phyloP scores from a whole-genome alignment of 2,329 filamentous ascomycete genomes.

The Trichoderma atroviride region DNA sequence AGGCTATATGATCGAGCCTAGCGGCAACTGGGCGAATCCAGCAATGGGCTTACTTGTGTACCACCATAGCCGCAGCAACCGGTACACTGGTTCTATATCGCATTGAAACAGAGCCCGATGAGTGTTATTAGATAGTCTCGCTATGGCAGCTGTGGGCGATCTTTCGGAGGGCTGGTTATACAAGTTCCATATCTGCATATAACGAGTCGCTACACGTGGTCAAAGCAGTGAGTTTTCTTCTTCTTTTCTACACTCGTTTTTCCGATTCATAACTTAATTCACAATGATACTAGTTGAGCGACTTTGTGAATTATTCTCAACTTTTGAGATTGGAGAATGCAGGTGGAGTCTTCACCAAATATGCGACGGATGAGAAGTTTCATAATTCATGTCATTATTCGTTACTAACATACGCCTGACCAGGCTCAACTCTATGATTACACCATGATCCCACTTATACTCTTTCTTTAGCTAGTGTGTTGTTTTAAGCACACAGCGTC shows the following conservation, averaged over 20 bases:
- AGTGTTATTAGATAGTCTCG: not conserved
- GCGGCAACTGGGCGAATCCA: not conserved
- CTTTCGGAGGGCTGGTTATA: not conserved
- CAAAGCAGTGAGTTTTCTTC: not conserved
- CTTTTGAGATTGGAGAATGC: not conserved
- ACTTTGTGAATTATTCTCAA: not conserved
- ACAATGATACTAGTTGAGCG: not conserved
- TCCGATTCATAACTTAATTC: not conserved
- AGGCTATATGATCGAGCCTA: not conserved
- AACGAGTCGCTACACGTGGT: not conserved
- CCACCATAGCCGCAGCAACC: not conserved
- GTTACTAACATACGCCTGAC: not conserved
- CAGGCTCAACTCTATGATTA: not conserved
- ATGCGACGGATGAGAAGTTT: not conserved
- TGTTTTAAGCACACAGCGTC: constrained; percentile 39
- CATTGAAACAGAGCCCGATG: not conserved
- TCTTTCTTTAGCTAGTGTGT: not conserved
- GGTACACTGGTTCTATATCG: not conserved
- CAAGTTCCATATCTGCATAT: not conserved
- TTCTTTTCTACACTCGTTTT: not conserved
- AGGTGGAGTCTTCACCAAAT: not conserved
- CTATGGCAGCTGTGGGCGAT: not conserved
- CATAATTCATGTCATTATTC: constrained; percentile 4
- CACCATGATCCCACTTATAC: not conserved
- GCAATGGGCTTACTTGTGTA: not conserved